These are phyloP conservation scores for Drechslerella stenobrocha DNA, from an alignment of 2,329 filamentous ascomycete species.

Conservation along the genomic window DNA sequence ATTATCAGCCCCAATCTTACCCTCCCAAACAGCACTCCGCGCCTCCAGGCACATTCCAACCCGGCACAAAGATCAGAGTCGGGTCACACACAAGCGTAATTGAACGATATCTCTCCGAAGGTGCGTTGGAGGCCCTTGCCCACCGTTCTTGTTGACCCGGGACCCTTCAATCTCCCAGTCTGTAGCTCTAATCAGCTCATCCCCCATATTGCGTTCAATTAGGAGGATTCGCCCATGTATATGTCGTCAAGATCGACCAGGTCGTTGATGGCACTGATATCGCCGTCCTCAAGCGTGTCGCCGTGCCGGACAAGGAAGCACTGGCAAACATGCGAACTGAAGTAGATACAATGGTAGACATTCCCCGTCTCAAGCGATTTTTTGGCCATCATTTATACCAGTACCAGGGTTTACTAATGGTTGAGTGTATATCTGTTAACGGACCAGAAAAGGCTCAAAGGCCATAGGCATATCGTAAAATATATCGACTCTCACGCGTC, in stretches of 20 bases:
- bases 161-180: background rate
- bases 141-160: background rate
- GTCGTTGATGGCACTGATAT: constrained; percentile 75
- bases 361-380: background rate
- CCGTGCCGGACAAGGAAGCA: constrained; percentile 92
- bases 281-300: constrained; percentile 90
- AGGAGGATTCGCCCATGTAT: constrained; percentile 96
- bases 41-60: constrained; percentile 78
- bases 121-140: constrained; percentile 53
- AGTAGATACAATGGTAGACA: constrained; percentile 83
- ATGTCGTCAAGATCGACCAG: constrained; percentile 83
- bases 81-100: constrained; percentile 90
- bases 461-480: constrained; percentile 91
- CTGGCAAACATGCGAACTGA: constrained; percentile 95
- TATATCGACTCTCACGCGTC: constrained; percentile 99
- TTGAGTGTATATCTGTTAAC: constrained; percentile 33
- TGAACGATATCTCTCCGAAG: constrained; percentile 93
- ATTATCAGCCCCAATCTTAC: constrained; percentile 50
- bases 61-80: constrained; percentile 95
- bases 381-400: background rate
- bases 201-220: background rate
- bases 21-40: constrained; percentile 53
- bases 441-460: constrained; percentile 81
- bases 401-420: constrained; percentile 11
- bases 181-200: background rate